phyloP scores from a whole-genome alignment of 345 rosid genomes.

The Populus simonii region DNA sequence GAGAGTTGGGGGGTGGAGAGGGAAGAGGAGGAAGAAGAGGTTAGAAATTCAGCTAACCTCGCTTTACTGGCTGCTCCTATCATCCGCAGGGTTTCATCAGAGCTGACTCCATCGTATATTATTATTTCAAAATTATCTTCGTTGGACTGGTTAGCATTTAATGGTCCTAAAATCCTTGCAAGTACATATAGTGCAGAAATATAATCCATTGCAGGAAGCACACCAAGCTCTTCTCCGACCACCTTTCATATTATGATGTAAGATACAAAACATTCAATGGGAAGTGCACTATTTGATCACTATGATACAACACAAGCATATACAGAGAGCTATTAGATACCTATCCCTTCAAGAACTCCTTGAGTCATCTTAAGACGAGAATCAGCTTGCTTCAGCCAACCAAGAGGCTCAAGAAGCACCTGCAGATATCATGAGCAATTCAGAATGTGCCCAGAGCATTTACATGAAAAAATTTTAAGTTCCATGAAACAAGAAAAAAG shows the following conservation, averaged over 20 bases:
- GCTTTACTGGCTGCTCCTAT: constrained; percentile 70
- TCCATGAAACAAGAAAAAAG: neutral
- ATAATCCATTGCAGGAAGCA: constrained; percentile 96
- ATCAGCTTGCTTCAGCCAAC: constrained; percentile 71
- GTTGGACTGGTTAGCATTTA: constrained; percentile 37
- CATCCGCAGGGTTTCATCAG: constrained; percentile 74
- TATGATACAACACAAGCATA: neutral
- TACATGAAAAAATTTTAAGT: neutral
- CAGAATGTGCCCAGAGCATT: neutral
- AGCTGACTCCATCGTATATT: constrained; percentile 63
- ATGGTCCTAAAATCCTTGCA: constrained; percentile 55
- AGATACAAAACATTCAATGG: neutral
- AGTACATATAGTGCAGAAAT: constrained; percentile 57
- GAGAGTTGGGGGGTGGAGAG: neutral
- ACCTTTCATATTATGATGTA: constrained; percentile 46
- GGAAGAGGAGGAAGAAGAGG: neutral
- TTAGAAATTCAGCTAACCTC: constrained; percentile 41
- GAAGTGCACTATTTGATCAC: neutral
- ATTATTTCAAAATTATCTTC: constrained; percentile 52
- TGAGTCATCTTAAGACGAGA: constrained; percentile 68
- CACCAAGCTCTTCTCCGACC: constrained; percentile 95
- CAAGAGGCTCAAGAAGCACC: constrained; percentile 91
- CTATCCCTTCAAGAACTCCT: constrained; percentile 93
- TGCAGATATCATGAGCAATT: constrained; percentile 28
- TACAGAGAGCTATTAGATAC: constrained; percentile 43